Percentiles rank a stretch among this genome's conserved stretches.
Evolutionary conservation across 306 rosid species (phyloP).

Genomic region (Adenanthera pavonina): DNA sequence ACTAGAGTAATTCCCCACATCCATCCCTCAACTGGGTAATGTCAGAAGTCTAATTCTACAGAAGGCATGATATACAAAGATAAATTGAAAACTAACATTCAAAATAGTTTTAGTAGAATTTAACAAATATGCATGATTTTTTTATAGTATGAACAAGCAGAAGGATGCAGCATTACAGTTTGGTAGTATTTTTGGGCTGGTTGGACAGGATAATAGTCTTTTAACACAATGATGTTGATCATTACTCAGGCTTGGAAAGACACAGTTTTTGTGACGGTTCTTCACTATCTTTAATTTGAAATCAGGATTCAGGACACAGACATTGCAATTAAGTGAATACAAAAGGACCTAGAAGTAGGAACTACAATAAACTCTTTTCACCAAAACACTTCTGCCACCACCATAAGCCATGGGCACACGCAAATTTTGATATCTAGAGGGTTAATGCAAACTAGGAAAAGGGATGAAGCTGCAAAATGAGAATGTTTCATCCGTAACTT

Average conservation of each 20-base stretch:
- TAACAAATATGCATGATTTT: neutral
- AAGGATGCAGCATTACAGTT: neutral
- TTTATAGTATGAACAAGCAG: neutral
- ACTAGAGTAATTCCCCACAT: neutral
- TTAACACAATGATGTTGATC: neutral
- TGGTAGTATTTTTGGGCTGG: neutral
- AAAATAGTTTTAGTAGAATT: neutral
- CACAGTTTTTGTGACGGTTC: neutral
- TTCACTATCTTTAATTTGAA: neutral
- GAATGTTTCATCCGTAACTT: neutral
- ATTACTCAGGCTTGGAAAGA: neutral
- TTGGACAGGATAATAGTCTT: neutral
- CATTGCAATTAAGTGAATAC: neutral
- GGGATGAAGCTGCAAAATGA: conserved; percentile 1
- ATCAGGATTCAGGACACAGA: neutral
- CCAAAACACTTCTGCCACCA: neutral
- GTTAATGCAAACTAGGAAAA: neutral
- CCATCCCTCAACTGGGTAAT: neutral
- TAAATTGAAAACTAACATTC: neutral
- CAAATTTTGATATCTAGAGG: neutral
- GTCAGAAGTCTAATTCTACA: neutral
- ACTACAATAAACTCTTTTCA: neutral
- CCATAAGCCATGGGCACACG: neutral
- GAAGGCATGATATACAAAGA: neutral
- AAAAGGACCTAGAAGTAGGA: conserved; percentile 9